phyloP scores from a whole-genome alignment of 2,329 filamentous ascomycete species.

The Boeremia exigua region DNA sequence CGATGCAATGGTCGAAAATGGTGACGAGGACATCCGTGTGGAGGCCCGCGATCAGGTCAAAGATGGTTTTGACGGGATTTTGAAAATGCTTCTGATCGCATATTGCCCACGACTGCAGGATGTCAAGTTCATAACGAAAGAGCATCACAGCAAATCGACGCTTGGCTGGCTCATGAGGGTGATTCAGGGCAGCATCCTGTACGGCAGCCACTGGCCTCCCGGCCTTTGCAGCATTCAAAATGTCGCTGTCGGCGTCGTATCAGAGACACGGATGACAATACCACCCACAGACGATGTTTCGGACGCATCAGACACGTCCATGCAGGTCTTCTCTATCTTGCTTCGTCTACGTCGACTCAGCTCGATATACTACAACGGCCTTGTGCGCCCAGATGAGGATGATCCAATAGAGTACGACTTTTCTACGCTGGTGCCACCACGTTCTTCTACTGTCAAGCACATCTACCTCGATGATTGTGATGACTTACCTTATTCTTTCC shows the following conservation, averaged over 20 bases:
- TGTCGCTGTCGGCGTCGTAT: constrained; percentile 12
- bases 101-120: constrained; percentile 15
- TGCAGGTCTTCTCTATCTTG: not conserved
- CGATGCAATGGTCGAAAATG: constrained; percentile 1
- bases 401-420: not conserved
- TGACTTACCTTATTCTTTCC: not conserved
- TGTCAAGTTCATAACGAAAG: constrained; percentile 14
- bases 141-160: not conserved
- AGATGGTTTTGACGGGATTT: constrained; percentile 14
- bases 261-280: constrained; percentile 14
- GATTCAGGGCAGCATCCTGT: not conserved
- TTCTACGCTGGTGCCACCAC: not conserved
- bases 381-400: not conserved
- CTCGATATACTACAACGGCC: constrained; percentile 16
- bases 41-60: constrained; percentile 10
- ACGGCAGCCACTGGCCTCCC: constrained; percentile 5
- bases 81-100: constrained; percentile 16
- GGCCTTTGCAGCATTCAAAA: constrained; percentile 5
- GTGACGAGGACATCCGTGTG: not conserved
- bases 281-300: not conserved
- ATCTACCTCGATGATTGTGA: constrained; percentile 19
- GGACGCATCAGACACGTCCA: not conserved
- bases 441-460: constrained; percentile 13
- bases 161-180: constrained; percentile 17
- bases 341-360: constrained; percentile 15